Evolutionary conservation across 2,329 filamentous ascomycete genomes (phyloP), one percentile per base, ranked within the genome.

Genomic region (Ascochyta lentis): DNA sequence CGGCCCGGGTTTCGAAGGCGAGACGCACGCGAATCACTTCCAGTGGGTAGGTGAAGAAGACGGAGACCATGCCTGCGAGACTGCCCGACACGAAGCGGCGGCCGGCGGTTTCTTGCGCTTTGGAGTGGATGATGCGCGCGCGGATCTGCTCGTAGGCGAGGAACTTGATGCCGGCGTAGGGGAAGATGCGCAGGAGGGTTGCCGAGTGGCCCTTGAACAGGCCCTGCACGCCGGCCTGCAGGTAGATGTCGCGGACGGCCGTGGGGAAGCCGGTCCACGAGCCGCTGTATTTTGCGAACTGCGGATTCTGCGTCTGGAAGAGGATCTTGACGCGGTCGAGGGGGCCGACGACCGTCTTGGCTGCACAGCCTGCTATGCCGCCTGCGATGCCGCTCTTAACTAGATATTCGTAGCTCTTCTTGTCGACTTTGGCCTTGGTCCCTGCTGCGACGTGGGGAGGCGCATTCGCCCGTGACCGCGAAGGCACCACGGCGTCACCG

Each of bases 271-370:
- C 95, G 52, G 86, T 84, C 90, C 93, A 97, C 38, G 89, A 92
- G 37, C 92, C 91, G 1, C 91, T 87, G 74, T 98, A 99, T 78
- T 96, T 96, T 49, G 89, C 85, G 74, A 96, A 99, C 65, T 95
- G 89, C 3, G 95, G 95, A 70, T 95, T 97, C 70, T 90, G 92
- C 48, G 95, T 90, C 76, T 99, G 95, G 79, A 99, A 98, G 53
- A 99, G 89, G 71, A 99, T 99, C 79, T 99, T 99, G 70, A 99
- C 95, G 64, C 95, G 89, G 78, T 99, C 95, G 61, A 99, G 89
- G 23, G 95, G 95, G 23, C 92, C 95, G 34, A 99, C 96, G 6
- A 96, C 82, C 0, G 94, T 97, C 82, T 99, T 99, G 59, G 90
- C 95, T 63, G 91, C 92, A 79, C 92, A 96, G 63, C 94, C 95